A percentile compares a stretch with the other conserved stretches of the same genome.
These are phyloP conservation scores for Xylaria sp. DNA, from an alignment of 2,329 filamentous ascomycete genomes.

Conservation along the genomic window DNA sequence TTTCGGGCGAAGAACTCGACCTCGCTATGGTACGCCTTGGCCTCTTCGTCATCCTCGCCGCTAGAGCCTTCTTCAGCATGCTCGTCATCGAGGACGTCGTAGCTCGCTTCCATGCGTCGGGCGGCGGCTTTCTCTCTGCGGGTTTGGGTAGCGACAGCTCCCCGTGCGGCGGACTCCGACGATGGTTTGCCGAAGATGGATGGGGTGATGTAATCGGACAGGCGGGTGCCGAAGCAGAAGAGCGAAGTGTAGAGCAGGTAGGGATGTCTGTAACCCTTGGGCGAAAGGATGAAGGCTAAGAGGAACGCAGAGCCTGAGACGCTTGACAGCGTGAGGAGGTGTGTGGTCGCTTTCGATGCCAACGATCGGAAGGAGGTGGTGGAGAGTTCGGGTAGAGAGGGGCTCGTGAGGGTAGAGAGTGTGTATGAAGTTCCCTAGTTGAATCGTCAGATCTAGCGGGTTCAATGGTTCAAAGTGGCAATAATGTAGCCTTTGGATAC, in stretches of 20 bases:
- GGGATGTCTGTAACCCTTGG: conserved; percentile 79
- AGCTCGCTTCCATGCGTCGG: conserved; percentile 73
- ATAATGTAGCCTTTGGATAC: neutral
- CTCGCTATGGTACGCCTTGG: conserved; percentile 63
- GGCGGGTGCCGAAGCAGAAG: conserved; percentile 70
- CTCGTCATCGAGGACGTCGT: conserved; percentile 69
- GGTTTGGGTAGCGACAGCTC: conserved; percentile 45
- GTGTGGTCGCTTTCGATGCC: conserved; percentile 68
- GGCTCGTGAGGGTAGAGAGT: conserved; percentile 79
- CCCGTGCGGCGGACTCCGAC: conserved; percentile 46
- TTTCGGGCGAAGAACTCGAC: conserved; percentile 65
- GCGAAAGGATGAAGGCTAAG: conserved; percentile 81
- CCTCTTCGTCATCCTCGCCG: conserved; percentile 67
- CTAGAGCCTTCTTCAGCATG: conserved; percentile 62
- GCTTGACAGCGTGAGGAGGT: conserved; percentile 73
- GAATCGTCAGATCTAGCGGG: conserved; percentile 21
- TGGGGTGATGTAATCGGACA: conserved; percentile 61
- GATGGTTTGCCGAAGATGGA: conserved; percentile 50
- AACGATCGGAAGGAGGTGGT: conserved; percentile 78
- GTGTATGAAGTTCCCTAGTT: conserved; percentile 89
- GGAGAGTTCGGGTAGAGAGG: conserved; percentile 81
- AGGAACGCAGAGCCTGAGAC: conserved; percentile 77
- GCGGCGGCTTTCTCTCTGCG: conserved; percentile 48
- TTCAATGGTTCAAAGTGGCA: neutral
- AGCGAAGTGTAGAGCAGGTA: conserved; percentile 89